A percentile compares a stretch with the other conserved stretches of the same genome.
Evolutionary conservation across 495 filamentous ascomycete genomes (phyloP).

Genomic region (Aspergillus baeticus): DNA sequence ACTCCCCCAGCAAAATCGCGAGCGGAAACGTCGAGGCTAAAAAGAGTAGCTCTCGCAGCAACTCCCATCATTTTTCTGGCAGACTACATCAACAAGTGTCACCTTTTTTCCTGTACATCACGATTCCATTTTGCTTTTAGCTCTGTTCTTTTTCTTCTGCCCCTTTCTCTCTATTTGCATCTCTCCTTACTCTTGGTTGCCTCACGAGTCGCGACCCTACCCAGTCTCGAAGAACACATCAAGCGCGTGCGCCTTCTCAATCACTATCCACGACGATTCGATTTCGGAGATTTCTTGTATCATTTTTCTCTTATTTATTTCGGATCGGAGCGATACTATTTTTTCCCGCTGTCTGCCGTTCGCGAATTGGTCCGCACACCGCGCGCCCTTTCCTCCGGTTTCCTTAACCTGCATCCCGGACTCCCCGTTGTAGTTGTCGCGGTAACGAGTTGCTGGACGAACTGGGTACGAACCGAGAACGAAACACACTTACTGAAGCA

Average conservation of each 20-base stretch:
- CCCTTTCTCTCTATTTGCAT: background rate
- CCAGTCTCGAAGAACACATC: background rate
- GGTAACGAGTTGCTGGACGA: conserved; percentile 1
- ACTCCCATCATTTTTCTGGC: conserved; percentile 12
- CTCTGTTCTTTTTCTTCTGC: conserved; percentile 5
- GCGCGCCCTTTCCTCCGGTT: background rate
- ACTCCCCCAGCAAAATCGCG: conserved; percentile 19
- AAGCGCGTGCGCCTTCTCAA: conserved; percentile 15
- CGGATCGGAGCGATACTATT: background rate
- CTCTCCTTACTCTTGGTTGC: conserved; percentile 4
- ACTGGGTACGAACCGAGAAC: background rate
- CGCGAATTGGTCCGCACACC: conserved; percentile 11
- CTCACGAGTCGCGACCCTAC: conserved; percentile 18
- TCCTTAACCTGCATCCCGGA: conserved; percentile 5
- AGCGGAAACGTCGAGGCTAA: conserved; percentile 15
- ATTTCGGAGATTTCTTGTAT: background rate
- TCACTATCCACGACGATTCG: background rate
- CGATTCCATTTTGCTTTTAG: conserved; percentile 4
- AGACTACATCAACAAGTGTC: conserved; percentile 17
- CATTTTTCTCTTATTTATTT: background rate
- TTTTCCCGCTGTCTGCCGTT: background rate
- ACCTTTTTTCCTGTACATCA: background rate
- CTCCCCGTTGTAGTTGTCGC: conserved; percentile 13
- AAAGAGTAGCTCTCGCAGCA: conserved; percentile 13
- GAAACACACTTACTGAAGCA: background rate